These are phyloP conservation scores for Mortierella claussenii DNA, from an alignment of 192 early-diverging fungal species.

Conservation along the genomic window DNA sequence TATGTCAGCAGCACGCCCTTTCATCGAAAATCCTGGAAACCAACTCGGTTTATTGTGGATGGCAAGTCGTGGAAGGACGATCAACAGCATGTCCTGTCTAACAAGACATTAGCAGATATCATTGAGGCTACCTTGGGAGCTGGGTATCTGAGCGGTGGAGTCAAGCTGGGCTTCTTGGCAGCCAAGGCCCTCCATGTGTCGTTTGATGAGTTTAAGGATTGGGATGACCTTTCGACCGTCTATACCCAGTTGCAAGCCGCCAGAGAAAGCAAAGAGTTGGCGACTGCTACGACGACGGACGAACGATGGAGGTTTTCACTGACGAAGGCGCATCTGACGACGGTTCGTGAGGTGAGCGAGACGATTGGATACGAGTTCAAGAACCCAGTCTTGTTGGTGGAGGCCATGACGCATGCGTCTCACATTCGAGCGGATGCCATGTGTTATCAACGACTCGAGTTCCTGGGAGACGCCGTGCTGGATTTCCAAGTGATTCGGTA, in stretches of 20 bases:
- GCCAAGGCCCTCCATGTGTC: constrained; percentile 68
- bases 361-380: constrained; percentile 76
- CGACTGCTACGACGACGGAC: not conserved
- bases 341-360: constrained; percentile 35
- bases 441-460: constrained; percentile 94
- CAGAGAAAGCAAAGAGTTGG: too few relatives aligned
- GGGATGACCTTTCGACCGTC: constrained; percentile 60
- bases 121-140: constrained; percentile 89
- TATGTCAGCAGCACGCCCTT: constrained; percentile 75
- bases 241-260: constrained; percentile 3
- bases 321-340: not conserved
- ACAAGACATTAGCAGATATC: constrained; percentile 88
- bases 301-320: not conserved
- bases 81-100: constrained; percentile 67
- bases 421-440: constrained; percentile 56
- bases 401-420: constrained; percentile 92
- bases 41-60: constrained; percentile 56
- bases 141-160: constrained; percentile 67
- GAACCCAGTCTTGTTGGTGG: constrained; percentile 68
- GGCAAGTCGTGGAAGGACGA: constrained; percentile 27
- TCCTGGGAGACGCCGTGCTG: constrained; percentile 83
- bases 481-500: constrained; percentile 83
- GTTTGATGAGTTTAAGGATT: constrained; percentile 62
- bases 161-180: constrained; percentile 60
- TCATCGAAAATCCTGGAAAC: constrained; percentile 65